Evolutionary conservation across 805 yeast species (phyloP).

Genomic region (Kuraishia ogatae): DNA sequence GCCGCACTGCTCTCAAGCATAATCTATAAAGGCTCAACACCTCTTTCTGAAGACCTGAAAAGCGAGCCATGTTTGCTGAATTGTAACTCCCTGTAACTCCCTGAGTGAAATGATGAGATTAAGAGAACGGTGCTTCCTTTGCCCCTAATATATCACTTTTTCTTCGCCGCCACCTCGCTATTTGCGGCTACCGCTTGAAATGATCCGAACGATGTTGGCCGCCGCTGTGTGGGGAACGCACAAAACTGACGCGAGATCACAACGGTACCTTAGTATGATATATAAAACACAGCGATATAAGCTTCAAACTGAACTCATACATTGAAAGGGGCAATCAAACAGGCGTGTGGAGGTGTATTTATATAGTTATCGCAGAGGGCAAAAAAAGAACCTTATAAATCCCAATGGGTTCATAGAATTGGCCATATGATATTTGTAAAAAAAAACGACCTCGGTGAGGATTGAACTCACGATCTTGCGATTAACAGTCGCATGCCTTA

Average conservation of each 20-base stretch:
- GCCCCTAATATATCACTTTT: too few species aligned
- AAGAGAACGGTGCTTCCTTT: too few species aligned
- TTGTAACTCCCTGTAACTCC: background rate
- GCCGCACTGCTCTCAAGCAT: slow-evolving; percentile 34
- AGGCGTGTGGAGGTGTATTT: too few species aligned
- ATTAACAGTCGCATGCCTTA: slow-evolving; percentile 58
- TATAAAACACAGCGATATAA: too few species aligned
- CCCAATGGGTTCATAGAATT: too few species aligned
- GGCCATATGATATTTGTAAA: too few species aligned
- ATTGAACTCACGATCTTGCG: slow-evolving; percentile 57
- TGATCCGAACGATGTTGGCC: background rate
- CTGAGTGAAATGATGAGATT: too few species aligned
- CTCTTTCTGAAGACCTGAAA: slow-evolving; percentile 43
- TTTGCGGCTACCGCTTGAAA: background rate
- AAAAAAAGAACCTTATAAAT: too few species aligned
- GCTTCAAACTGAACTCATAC: too few species aligned
- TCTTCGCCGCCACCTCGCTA: background rate
- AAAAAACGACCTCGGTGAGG: slow-evolving; percentile 44
- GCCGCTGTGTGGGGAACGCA: background rate
- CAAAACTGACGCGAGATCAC: background rate
- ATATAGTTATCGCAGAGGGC: too few species aligned
- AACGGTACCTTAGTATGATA: too few species aligned
- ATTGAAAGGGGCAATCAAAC: too few species aligned
- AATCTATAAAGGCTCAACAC: slow-evolving; percentile 40
- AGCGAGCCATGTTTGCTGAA: slow-evolving; percentile 2